Base-by-base conservation (phyloP, 1,284 basidiomycete genomes). In the Cutaneotrichosporon daszewskae region DNA sequence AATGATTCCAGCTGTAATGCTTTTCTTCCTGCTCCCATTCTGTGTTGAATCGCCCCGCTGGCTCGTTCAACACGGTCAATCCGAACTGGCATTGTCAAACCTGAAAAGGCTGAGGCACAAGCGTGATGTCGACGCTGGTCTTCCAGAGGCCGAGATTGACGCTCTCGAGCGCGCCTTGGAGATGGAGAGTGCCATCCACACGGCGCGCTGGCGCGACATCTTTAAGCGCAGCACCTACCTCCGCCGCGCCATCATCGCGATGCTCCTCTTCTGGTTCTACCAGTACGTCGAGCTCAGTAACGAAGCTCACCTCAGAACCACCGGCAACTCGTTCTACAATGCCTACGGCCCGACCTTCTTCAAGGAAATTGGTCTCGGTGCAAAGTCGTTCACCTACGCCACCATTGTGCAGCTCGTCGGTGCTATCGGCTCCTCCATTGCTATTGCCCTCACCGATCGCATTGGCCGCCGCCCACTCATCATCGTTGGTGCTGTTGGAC, bases 21-120 rank as follows among this genome's bases (percentile, higher is more conserved):
- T 37, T 18, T 26, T 49, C 12, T 31, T 42, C 36, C 33, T 48
- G 11, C 19, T 51, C 16, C 43, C 42, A 12, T 43, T 51, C 37
- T 43, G 35, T 0, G 43, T 47, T 22, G 57, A 59, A 32, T 59
- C 57, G 4, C 57, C 57, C 1, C 50, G 57, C 13, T 59, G 53
- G 55, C 49, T 59, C 22, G 32, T 59, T 5, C 16, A 12, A 5
- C 33, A 54, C 18, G 55, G 55, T 2, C 18, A 38, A 6, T 37
- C 42, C 4, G 53, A 41, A 6, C 28, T 32, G 5, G 57, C 57
- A 16, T 26, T 58, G n/a, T 38, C 46, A 17, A 35, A 31, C 18
- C 49, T 60, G 19, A 38, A 47, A 19, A 24, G 46, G n/a, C 37
- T 60, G 5, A 41, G 58, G 11, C 44, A 36, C 5, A 28, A 40